A percentile compares a stretch with the other conserved stretches of the same genome.
These are phyloP conservation scores for Gymnopilus dilepis DNA, from an alignment of 768 basidiomycete genomes.

Conservation along the genomic window DNA sequence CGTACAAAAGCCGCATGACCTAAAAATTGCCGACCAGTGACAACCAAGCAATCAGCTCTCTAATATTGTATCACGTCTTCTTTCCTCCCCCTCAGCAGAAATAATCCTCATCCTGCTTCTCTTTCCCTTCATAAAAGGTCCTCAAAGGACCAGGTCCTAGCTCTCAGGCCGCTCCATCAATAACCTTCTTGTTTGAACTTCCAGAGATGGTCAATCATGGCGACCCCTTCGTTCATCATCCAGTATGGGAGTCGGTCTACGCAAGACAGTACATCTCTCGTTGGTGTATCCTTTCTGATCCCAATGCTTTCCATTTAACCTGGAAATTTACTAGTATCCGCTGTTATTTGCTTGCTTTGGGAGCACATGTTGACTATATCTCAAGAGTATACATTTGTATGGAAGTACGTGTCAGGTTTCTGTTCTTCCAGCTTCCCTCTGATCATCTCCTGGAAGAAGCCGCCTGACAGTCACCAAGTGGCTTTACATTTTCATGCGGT, in stretches of 20 bases:
- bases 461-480: conserved; percentile 11
- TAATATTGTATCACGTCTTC: background rate
- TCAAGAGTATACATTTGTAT: conserved; percentile 11
- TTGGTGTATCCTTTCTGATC: background rate
- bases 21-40: background rate
- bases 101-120: background rate
- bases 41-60: background rate
- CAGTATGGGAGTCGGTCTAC: conserved; percentile 9
- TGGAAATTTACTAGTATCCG: background rate
- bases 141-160: background rate
- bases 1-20: background rate
- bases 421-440: background rate
- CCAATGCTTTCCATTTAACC: background rate
- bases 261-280: conserved; percentile 20
- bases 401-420: conserved; percentile 7
- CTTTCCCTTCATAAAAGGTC: background rate
- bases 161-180: background rate
- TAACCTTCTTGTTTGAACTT: background rate
- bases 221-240: background rate
- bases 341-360: conserved; percentile 14
- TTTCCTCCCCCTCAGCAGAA: background rate
- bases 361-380: conserved; percentile 8
- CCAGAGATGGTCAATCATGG: conserved; percentile 5
- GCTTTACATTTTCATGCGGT: conserved; percentile 11
- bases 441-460: conserved; percentile 1